Base-by-base conservation (phyloP, 2,329 filamentous ascomycete genomes). In the Claviceps digitariae region DNA sequence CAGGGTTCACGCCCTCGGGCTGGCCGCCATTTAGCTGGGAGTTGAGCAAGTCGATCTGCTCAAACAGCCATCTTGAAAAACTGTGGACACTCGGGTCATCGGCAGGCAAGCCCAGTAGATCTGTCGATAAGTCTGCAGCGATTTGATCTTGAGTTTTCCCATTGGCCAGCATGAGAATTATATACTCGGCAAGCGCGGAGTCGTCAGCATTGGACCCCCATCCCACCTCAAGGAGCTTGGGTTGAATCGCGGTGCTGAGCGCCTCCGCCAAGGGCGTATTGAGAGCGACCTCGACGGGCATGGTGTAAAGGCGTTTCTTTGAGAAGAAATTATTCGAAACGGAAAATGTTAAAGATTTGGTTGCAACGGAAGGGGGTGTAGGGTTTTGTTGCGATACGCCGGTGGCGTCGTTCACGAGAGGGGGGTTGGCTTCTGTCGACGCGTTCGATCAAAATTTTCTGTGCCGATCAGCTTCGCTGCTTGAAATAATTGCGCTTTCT, bases 111-210 rank as follows among this genome's bases (percentile, higher is more conserved):
- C 83, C 83, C 2, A 98, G 79, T 44, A 98, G 78, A 62, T 98
- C 93, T 58, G 84, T 86, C 1, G 90, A 86, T 15, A 98, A 81
- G 67, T 98, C 93, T 45, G 81, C 75, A 10, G 90, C 86, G 59
- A 98, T 91, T 66, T 96, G 86, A 50, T 90, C 83, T 66, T 95
- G 85, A 4, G 86, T 90, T 70, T 95, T 96, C 62, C 90, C 89
- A 71, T 96, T 97, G 57, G 88, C 88, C 34, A 98, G 80, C 91
- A 97, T 96, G 58, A 97, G 81, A 55, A 97, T 86, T 60, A 98
- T 93, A 72, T 97, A 98, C 72, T 98, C 93, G 55, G 90, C 85
- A 55, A 98, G 80, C 40, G 84, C 84, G 68, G 91, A 89, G 61
- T 88, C 86, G 53, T 72, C 72, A 57, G 84, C 86, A 60, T 85